These are phyloP conservation scores for Hyphodiscus sp. DNA, from an alignment of 2,329 filamentous ascomycete genomes.

Conservation along the genomic window DNA sequence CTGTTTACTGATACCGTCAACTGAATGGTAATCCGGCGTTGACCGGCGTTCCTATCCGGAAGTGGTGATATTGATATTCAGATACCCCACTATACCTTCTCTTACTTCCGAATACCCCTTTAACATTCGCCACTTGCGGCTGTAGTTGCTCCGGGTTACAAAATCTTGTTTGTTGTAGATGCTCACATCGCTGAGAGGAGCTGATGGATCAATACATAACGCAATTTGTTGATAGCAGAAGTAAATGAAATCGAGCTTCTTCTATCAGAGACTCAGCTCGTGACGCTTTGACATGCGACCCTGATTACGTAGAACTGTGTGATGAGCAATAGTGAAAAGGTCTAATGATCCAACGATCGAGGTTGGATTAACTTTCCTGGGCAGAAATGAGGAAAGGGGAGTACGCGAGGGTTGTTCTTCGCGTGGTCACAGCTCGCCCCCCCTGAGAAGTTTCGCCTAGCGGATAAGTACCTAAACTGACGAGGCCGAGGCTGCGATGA, in stretches of 20 bases:
- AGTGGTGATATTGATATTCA: conserved; percentile 11
- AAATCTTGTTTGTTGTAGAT: background rate
- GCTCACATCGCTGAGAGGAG: background rate
- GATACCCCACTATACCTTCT: conserved; percentile 14
- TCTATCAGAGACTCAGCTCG: background rate
- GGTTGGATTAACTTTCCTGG: too few relatives aligned
- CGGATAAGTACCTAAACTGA: background rate
- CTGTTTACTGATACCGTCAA: background rate
- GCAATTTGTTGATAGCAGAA: background rate
- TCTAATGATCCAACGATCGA: too few relatives aligned
- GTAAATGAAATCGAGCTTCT: background rate
- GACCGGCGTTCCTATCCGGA: conserved; percentile 12
- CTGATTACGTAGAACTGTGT: too few relatives aligned
- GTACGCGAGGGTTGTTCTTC: too few relatives aligned
- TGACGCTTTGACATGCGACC: too few relatives aligned
- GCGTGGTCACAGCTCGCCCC: too few relatives aligned
- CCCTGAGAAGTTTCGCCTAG: background rate
- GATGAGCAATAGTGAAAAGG: too few relatives aligned
- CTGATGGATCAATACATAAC: background rate
- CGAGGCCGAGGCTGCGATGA: background rate
- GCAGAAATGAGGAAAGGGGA: too few relatives aligned
- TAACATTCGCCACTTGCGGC: background rate
- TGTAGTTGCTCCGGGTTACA: background rate
- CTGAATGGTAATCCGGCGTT: conserved; percentile 8
- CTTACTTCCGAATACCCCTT: background rate